Conservation (phyloP, 768 basidiomycete genomes). For the Peribolospora kevripleyi region DNA sequence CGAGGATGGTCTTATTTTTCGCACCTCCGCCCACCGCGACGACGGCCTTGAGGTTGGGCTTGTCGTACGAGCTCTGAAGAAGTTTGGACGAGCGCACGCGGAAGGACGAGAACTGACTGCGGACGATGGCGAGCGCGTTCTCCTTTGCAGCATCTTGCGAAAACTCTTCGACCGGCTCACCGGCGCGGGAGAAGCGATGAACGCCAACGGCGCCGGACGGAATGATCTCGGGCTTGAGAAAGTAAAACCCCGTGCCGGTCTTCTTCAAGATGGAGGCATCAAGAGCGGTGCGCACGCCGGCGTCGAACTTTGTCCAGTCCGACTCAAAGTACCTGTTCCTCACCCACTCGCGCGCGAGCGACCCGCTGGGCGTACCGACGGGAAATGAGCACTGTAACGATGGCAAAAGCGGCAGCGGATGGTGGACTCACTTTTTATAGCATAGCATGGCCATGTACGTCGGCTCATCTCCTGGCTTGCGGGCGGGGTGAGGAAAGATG, state of each 20-base stretch:
- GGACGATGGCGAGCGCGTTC: conserved; percentile 56
- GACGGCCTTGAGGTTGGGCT: conserved; percentile 11
- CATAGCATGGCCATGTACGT: conserved; percentile 67
- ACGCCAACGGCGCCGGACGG: conserved; percentile 52
- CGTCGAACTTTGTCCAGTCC: conserved; percentile 47
- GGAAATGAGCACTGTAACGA: background rate
- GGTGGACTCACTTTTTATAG: conserved; percentile 39
- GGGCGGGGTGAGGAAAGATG: conserved; percentile 43
- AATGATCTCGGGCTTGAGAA: conserved; percentile 66
- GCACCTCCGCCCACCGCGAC: conserved; percentile 19
- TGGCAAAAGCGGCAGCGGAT: background rate
- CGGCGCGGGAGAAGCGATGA: conserved; percentile 30
- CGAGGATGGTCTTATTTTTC: conserved; percentile 15
- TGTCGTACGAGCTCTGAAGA: background rate
- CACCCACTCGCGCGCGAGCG: conserved; percentile 52
- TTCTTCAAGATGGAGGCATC: background rate
- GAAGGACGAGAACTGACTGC: conserved; percentile 66
- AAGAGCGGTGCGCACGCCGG: background rate
- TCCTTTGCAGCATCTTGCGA: conserved; percentile 15
- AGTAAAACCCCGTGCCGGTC: conserved; percentile 52
- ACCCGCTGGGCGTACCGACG: conserved; percentile 24
- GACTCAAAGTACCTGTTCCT: conserved; percentile 37
- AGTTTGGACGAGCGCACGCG: conserved; percentile 26
- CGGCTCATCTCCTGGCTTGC: conserved; percentile 16
- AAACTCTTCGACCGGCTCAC: conserved; percentile 15